These are phyloP conservation scores for Mycena rosella DNA, from an alignment of 768 basidiomycete species.

Conservation along the genomic window DNA sequence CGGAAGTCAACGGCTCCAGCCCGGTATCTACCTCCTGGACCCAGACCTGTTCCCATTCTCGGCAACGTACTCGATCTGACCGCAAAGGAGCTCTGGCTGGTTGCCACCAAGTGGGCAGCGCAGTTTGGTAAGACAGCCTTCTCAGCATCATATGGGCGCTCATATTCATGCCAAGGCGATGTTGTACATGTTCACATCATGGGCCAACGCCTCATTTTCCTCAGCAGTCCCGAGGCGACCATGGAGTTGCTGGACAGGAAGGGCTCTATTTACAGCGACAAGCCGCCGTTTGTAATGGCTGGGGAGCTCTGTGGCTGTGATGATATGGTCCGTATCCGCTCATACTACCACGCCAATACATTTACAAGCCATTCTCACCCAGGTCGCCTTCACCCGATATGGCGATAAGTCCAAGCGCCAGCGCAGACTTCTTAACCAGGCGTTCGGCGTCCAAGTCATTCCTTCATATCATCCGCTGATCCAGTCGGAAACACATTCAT, in stretches of 20 bases:
- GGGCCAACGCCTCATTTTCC: neutral
- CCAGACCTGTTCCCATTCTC: neutral
- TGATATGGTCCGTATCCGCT: too few species aligned
- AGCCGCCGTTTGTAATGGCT: neutral
- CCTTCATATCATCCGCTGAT: slow-evolving; percentile 25
- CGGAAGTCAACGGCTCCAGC: too few species aligned
- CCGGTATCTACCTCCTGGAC: neutral
- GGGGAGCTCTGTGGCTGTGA: too few species aligned
- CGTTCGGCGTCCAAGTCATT: slow-evolving; percentile 23
- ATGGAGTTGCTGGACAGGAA: neutral
- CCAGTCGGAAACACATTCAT: slow-evolving; percentile 18
- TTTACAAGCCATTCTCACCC: too few species aligned
- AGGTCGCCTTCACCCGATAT: slow-evolving; percentile 28
- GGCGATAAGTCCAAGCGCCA: slow-evolving; percentile 26
- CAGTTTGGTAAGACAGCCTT: neutral
- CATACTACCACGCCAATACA: too few species aligned
- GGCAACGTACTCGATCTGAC: neutral
- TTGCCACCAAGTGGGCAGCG: neutral
- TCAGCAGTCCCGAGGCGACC: neutral
- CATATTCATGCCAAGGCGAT: neutral
- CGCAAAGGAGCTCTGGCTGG: neutral
- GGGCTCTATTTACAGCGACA: neutral
- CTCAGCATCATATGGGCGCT: neutral
- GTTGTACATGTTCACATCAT: neutral
- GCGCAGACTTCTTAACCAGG: slow-evolving; percentile 25